These are phyloP conservation scores for Fusarium irregulare DNA, from an alignment of 2,329 filamentous ascomycete species.

Conservation along the genomic window DNA sequence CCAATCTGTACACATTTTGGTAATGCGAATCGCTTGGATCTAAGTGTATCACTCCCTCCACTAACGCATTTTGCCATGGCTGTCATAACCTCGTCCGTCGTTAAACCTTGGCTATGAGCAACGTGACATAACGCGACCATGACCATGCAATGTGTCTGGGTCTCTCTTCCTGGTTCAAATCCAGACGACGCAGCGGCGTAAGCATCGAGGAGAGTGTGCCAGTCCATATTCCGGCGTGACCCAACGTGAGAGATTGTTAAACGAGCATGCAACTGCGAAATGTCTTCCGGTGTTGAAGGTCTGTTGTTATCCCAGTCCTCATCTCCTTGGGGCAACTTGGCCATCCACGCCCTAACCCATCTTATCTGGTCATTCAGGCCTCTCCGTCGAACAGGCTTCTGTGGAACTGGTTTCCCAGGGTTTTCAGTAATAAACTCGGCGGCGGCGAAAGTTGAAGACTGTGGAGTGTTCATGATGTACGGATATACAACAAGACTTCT, in stretches of 20 bases:
- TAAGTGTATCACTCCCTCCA: constrained; percentile 42
- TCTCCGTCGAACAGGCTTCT: constrained; percentile 41
- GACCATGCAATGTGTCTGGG: constrained; percentile 44
- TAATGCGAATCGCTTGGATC: constrained; percentile 43
- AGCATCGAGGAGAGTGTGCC: constrained; percentile 40
- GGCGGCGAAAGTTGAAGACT: constrained; percentile 35
- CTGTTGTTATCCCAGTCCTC: constrained; percentile 45
- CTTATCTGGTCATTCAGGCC: constrained; percentile 43
- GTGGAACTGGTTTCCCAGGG: constrained; percentile 40
- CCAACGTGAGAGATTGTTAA: constrained; percentile 37
- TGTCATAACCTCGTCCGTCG: constrained; percentile 36
- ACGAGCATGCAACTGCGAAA: constrained; percentile 33
- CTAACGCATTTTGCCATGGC: constrained; percentile 44
- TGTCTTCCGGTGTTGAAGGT: constrained; percentile 39
- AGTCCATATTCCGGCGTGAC: constrained; percentile 41
- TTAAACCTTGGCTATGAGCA: constrained; percentile 38
- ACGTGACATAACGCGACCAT: constrained; percentile 45
- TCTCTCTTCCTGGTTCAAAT: constrained; percentile 40
- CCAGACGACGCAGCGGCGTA: constrained; percentile 40
- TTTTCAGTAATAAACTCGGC: constrained; percentile 44
- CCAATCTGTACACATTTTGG: constrained; percentile 45
- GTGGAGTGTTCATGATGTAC: constrained; percentile 37
- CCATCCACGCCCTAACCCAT: constrained; percentile 45
- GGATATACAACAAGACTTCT: constrained; percentile 21
- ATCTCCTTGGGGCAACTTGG: constrained; percentile 44